A percentile compares a stretch with the other conserved stretches of the same genome.
Evolutionary conservation across 768 basidiomycete genomes (phyloP).

Genomic region (Phaffia tasmanica): DNA sequence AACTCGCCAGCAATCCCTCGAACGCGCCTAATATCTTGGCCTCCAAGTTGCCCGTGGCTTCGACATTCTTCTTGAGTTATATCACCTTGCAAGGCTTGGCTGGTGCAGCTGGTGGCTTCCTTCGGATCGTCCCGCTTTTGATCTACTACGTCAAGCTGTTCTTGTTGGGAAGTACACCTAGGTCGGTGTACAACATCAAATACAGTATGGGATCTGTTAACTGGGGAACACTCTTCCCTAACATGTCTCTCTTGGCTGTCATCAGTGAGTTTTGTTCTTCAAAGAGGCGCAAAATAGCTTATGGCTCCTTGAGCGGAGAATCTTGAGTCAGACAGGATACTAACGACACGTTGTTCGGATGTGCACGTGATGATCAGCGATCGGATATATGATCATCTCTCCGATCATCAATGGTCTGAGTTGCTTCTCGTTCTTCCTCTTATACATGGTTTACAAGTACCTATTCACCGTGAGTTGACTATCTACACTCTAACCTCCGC

Average conservation of each 20-base stretch:
- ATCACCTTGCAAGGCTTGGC: slow-evolving; percentile 58
- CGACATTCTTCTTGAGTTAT: slow-evolving; percentile 81
- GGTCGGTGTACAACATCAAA: slow-evolving; percentile 72
- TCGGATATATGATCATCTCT: slow-evolving; percentile 68
- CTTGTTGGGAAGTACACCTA: slow-evolving; percentile 77
- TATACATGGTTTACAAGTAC: slow-evolving; percentile 46
- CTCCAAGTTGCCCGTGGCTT: slow-evolving; percentile 62
- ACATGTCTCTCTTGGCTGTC: slow-evolving; percentile 64
- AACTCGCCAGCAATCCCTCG: slow-evolving; percentile 55
- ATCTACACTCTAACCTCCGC: neutral
- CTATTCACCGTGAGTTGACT: slow-evolving; percentile 1
- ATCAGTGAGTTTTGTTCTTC: slow-evolving; percentile 51
- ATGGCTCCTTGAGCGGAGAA: neutral
- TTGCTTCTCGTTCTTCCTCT: slow-evolving; percentile 65
- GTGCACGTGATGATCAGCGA: slow-evolving; percentile 23
- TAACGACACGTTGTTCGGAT: no score
- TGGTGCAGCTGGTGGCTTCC: slow-evolving; percentile 16
- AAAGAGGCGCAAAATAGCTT: neutral
- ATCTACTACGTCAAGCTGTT: slow-evolving; percentile 85
- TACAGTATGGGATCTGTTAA: slow-evolving; percentile 55
- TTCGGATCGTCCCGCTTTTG: slow-evolving; percentile 17
- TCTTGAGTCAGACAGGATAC: no score
- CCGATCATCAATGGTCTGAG: slow-evolving; percentile 90
- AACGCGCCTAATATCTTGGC: slow-evolving; percentile 64
- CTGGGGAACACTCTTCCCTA: slow-evolving; percentile 65